Evolutionary conservation across 2,329 filamentous ascomycete species (phyloP).

Genomic region (Phialophora expanda): DNA sequence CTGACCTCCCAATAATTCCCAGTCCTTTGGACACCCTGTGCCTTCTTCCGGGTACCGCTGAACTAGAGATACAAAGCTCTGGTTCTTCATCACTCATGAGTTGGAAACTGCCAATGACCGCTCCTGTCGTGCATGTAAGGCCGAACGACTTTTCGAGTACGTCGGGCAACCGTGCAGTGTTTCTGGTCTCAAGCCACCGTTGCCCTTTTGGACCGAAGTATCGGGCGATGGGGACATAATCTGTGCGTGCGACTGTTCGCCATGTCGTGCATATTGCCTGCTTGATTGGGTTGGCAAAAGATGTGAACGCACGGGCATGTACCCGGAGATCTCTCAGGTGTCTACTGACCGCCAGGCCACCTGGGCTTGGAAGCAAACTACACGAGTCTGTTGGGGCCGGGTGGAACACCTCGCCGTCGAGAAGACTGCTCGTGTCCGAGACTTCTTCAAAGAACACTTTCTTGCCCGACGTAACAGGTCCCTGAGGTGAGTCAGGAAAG

Average conservation of each 20-base stretch:
- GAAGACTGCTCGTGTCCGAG: neutral
- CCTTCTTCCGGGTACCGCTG: neutral
- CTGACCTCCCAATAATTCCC: neutral
- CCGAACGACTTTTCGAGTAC: neutral
- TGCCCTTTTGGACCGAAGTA: neutral
- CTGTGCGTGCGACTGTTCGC: neutral
- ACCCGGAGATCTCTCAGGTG: neutral
- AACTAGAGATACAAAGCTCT: neutral
- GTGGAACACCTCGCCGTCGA: neutral
- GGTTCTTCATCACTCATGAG: neutral
- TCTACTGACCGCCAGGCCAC: neutral
- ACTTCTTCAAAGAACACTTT: neutral
- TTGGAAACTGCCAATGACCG: neutral
- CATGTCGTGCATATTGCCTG: neutral
- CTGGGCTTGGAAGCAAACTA: neutral
- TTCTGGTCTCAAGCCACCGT: neutral
- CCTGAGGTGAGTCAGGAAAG: neutral
- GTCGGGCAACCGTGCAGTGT: neutral
- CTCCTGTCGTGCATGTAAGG: neutral
- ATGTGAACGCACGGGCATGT: neutral
- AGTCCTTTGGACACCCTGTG: neutral
- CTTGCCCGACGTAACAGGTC: neutral
- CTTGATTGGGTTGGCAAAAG: neutral
- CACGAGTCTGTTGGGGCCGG: neutral
- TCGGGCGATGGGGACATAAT: neutral